Percentiles rank a stretch among this genome's conserved stretches.
phyloP scores from a whole-genome alignment of 1,284 basidiomycete genomes.

The Takashimella koratensis region DNA sequence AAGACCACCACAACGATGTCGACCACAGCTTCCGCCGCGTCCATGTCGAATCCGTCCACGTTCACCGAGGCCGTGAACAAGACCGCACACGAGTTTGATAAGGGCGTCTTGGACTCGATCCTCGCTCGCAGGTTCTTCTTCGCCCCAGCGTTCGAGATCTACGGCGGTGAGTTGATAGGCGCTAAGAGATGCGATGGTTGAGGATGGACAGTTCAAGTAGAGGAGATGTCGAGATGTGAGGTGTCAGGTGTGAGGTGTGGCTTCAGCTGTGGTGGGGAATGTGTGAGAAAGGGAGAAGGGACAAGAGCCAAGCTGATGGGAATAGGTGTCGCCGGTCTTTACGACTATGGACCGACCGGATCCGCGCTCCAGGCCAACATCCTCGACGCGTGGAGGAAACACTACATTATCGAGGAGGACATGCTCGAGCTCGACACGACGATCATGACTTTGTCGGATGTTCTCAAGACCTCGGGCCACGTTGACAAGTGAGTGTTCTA shows the following conservation, averaged over 20 bases:
- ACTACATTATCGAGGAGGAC: constrained; percentile 97
- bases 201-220: too few relatives aligned
- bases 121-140: constrained; percentile 95
- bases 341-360: constrained; percentile 94
- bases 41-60: constrained; percentile 31
- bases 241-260: too few relatives aligned
- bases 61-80: constrained; percentile 62
- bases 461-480: constrained; percentile 97
- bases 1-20: constrained; percentile 10
- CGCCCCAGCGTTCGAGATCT: constrained; percentile 97
- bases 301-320: constrained; percentile 4
- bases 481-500: constrained; percentile 66
- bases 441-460: constrained; percentile 90
- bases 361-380: constrained; percentile 96
- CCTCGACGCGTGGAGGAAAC: constrained; percentile 92
- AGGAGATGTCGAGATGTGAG: too few relatives aligned
- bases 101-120: constrained; percentile 76
- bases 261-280: too few relatives aligned
- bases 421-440: constrained; percentile 99
- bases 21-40: constrained; percentile 30
- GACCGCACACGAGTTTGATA: constrained; percentile 84
- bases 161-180: too few relatives aligned
- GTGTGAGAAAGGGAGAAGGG: too few relatives aligned
- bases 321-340: constrained; percentile 79
- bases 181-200: too few relatives aligned